These are phyloP conservation scores for Sanghuangporus weigelae DNA, from an alignment of 1,284 basidiomycete species.

Conservation along the genomic window DNA sequence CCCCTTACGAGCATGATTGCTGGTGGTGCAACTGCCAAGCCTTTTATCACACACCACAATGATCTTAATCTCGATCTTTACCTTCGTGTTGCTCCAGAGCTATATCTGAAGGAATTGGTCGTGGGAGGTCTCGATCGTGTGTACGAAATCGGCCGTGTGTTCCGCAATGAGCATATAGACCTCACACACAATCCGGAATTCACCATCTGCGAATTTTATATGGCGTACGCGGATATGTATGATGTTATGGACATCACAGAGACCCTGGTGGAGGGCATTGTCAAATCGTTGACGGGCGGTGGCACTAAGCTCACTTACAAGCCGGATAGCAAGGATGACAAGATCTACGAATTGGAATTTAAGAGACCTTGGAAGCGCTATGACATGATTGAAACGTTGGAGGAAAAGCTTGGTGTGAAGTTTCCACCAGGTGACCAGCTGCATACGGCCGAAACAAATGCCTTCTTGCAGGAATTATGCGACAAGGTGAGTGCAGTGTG, in stretches of 20 bases:
- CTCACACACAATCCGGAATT: slow-evolving; percentile 97
- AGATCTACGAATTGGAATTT: slow-evolving; percentile 84
- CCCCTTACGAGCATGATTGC: slow-evolving; percentile 98
- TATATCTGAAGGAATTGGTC: slow-evolving; percentile 97
- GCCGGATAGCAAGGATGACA: slow-evolving; percentile 87
- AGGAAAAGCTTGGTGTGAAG: slow-evolving; percentile 88
- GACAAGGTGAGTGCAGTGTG: slow-evolving; percentile 53
- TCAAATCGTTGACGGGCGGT: slow-evolving; percentile 83
- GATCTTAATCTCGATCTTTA: slow-evolving; percentile 97
- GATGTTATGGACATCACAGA: slow-evolving; percentile 99
- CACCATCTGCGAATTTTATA: slow-evolving; percentile 99
- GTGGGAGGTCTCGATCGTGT: slow-evolving; percentile 97
- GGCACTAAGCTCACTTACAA: slow-evolving; percentile 84
- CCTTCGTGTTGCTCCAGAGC: slow-evolving; percentile 95
- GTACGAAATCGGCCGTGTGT: slow-evolving; percentile 97
- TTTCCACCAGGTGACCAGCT: slow-evolving; percentile 93
- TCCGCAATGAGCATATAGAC: slow-evolving; percentile 99
- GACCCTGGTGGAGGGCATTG: slow-evolving; percentile 85
- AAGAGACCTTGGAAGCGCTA: slow-evolving; percentile 97
- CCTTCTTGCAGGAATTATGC: slow-evolving; percentile 84
- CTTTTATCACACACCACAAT: slow-evolving; percentile 98
- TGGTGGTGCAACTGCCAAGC: slow-evolving; percentile 97
- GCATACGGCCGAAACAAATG: slow-evolving; percentile 85
- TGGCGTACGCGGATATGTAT: slow-evolving; percentile 99
- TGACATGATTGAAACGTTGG: slow-evolving; percentile 96